These are phyloP conservation scores for Hymenoscyphus scutula DNA, from an alignment of 2,329 filamentous ascomycete species.

Conservation along the genomic window DNA sequence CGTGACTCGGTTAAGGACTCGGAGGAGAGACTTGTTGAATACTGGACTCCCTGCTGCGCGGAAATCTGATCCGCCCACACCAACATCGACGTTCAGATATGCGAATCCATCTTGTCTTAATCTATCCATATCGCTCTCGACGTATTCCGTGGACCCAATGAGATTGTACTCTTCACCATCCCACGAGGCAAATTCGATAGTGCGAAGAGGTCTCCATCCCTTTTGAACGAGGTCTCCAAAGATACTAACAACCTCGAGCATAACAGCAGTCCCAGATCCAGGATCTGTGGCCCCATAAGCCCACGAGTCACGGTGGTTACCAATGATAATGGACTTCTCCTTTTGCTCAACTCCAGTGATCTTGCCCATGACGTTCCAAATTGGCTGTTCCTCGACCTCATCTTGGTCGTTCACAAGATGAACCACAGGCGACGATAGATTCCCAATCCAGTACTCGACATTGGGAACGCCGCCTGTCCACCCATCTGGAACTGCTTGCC, in stretches of 20 bases:
- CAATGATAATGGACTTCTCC: constrained; percentile 81
- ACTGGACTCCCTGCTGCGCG: constrained; percentile 77
- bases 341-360: constrained; percentile 82
- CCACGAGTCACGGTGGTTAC: constrained; percentile 92
- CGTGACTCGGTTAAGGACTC: constrained; percentile 69
- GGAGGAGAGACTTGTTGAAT: constrained; percentile 68
- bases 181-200: constrained; percentile 96
- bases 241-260: constrained; percentile 84
- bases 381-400: constrained; percentile 74
- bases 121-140: constrained; percentile 75
- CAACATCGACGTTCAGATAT: constrained; percentile 89
- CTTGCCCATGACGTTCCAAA: constrained; percentile 87
- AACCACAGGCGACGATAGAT: constrained; percentile 70
- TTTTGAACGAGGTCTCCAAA: constrained; percentile 73
- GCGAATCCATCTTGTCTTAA: constrained; percentile 75
- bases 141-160: constrained; percentile 90
- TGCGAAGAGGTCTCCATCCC: constrained; percentile 90
- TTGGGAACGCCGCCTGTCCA: constrained; percentile 80
- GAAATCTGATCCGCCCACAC: constrained; percentile 73
- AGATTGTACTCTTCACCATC: constrained; percentile 91
- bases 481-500: constrained; percentile 61
- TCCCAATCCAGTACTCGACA: constrained; percentile 84
- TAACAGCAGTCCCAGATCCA: constrained; percentile 82
- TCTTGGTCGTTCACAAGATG: constrained; percentile 85
- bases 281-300: constrained; percentile 84